Evolutionary conservation across 2,329 filamentous ascomycete species (phyloP), one percentile per base, ranked within the genome.

Genomic region (Alternaria atra): DNA sequence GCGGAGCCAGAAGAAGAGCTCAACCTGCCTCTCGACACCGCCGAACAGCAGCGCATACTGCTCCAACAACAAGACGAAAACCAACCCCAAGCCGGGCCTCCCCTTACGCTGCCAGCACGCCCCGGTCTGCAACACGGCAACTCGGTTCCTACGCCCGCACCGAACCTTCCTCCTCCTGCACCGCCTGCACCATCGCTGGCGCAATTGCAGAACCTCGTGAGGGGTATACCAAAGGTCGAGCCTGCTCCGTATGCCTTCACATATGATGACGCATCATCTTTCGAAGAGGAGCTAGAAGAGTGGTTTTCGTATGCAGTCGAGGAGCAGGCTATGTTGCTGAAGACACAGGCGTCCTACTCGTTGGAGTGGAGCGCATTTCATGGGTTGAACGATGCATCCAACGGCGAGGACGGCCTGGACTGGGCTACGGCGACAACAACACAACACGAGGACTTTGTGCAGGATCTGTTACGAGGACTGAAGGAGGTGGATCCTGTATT

Each of bases 271-370:
- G 79, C 83, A 7, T 81, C 83, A 17, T 80, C 78, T 0, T 90
- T 97, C 70, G 88, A 91, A 17, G 92, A 95, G 65, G 95, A 99
- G 82, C 85, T 99, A 48, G 93, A 98, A 76, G 95, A 99, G 81
- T 99, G 95, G 95, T 99, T 99, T 79, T 89, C 90, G 54, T 97
- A 98, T 80, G 91, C 91, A 70, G 89, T 93, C 64, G 91, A 91
- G 79, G 94, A 98, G 76, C 91, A 92, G 80, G 86, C 90, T 47
- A 90, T 94, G 72, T 83, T 97, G 50, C 86, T 91, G 54, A 87
- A 89, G 54, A 90, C 91, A 20, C 91, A 92, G 73, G 84, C 88
- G 37, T 89, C 90, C 2, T 98, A 97, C 73, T 87, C 93, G 65
- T 87, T 88, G 75, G 87, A 90, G 73, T 97, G 92, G 92, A 76